Evolutionary conservation across 2,329 filamentous ascomycete genomes (phyloP).

Genomic region (Raffaelea albimanens): DNA sequence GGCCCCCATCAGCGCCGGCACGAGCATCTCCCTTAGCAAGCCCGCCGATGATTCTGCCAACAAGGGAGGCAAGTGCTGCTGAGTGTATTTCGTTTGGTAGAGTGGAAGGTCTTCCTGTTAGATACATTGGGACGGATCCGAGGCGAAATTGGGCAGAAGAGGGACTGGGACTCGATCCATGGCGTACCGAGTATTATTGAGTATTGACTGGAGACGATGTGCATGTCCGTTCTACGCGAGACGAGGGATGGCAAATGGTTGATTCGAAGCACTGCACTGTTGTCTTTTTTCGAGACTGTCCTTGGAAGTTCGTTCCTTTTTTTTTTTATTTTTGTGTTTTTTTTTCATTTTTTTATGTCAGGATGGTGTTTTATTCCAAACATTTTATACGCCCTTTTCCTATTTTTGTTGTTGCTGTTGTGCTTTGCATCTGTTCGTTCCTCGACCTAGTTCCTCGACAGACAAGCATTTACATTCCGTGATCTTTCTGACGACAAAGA

Average conservation of each 20-base stretch:
- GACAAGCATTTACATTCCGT: too few relatives aligned
- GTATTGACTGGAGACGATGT: constrained; percentile 4
- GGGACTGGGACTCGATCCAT: constrained; percentile 6
- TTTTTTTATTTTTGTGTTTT: background rate
- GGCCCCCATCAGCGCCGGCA: constrained; percentile 69
- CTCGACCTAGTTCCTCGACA: background rate
- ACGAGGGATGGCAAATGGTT: too few relatives aligned
- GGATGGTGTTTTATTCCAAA: background rate
- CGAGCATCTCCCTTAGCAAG: constrained; percentile 81
- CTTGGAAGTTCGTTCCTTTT: too few relatives aligned
- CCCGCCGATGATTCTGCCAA: constrained; percentile 64
- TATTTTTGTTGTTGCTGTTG: background rate
- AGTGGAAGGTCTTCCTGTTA: background rate
- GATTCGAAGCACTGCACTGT: too few relatives aligned
- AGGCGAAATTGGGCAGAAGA: constrained; percentile 6
- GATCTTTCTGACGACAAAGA: too few relatives aligned
- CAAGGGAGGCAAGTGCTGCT: constrained; percentile 79
- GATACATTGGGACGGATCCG: background rate
- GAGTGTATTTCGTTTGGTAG: constrained; percentile 23
- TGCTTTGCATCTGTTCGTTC: background rate
- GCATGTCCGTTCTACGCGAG: constrained; percentile 2
- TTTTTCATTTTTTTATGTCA: background rate
- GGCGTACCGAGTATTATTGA: constrained; percentile 10
- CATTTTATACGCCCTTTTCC: background rate
- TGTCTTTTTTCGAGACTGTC: too few relatives aligned